A percentile compares a stretch with the other conserved stretches of the same genome.
phyloP scores from a whole-genome alignment of 257 asterid genomes.

The Solanum neorickii region DNA sequence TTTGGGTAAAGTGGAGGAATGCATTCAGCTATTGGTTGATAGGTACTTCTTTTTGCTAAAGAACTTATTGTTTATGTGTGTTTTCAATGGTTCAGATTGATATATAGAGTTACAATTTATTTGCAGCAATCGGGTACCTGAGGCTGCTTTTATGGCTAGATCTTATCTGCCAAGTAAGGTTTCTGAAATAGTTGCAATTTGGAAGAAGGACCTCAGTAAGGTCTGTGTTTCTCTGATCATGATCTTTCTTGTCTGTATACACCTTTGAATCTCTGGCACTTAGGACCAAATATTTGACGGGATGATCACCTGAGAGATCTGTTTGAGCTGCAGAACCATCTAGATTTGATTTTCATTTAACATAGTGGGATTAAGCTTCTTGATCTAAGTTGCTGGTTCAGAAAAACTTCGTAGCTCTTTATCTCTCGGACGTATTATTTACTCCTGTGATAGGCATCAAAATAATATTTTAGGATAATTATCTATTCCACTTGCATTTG shows the following conservation, averaged over 20 bases:
- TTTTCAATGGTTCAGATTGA: neutral
- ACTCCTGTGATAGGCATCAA: neutral
- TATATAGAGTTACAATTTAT: slow-evolving; percentile 6
- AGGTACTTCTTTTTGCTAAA: slow-evolving; percentile 30
- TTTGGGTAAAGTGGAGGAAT: slow-evolving; percentile 91
- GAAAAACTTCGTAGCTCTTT: neutral
- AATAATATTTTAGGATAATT: neutral
- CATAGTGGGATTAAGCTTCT: neutral
- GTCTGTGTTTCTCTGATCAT: slow-evolving; percentile 12
- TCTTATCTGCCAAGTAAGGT: slow-evolving; percentile 98
- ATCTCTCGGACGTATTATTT: neutral
- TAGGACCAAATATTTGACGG: neutral
- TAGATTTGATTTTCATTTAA: neutral
- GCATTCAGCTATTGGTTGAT: slow-evolving; percentile 89
- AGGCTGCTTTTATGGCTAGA: slow-evolving; percentile 99
- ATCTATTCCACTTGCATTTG: neutral
- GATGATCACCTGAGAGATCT: neutral
- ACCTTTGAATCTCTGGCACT: neutral
- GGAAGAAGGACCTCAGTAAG: slow-evolving; percentile 95
- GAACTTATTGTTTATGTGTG: neutral
- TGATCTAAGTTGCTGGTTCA: neutral
- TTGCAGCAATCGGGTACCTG: slow-evolving; percentile 97
- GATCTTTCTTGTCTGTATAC: neutral
- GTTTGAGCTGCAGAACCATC: neutral
- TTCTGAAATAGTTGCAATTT: slow-evolving; percentile 79